Evolutionary conservation across 768 basidiomycete genomes (phyloP), one percentile per base, ranked within the genome.

Genomic region (Lyophyllum shimeji): DNA sequence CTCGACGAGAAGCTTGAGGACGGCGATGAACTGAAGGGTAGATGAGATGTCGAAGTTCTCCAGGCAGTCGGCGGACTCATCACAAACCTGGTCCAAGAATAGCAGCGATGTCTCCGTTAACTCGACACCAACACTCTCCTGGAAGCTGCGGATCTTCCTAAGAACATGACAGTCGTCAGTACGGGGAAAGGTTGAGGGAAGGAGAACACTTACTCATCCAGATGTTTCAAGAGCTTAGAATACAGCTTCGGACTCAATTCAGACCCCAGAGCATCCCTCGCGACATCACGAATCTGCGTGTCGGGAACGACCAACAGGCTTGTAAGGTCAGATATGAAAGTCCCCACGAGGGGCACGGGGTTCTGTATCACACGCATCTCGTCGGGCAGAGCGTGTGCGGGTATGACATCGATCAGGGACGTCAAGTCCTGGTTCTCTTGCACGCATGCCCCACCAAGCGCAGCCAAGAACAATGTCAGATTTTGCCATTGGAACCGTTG

Each of bases 401-500:
- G 83, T 50, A 91, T 79, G 34, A 85, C 73, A 7, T 75, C 63
- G 17, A 78, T 72, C 21, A 91, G 71, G 21, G 78, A 74, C n/a
- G 71, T 69, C 31, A 79, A 69, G 40, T 84, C 75, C 29, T 80
- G 76, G 43, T 76, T 72, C 15, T 87, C 82, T 39, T 76, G 72
- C 18, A 83, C 71, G 58, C 87, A 87, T 6, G 82, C 74, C 4
- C 88, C 87, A 34, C 86, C 85, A n/a, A 86, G 78, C 0, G 89
- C 82, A 3, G 90, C 84, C 37, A 95, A 74, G 70, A 89, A 91
- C 21, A 93, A 71, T 0, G 89, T 86, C 12, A 93, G 73, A 65
- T 95, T 93, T 63, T 90, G 87, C 93, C 94, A 97, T 61, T 93
- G 89, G 34, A 78, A 81, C 40, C 85, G 81, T 60, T 84, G 79